Evolutionary conservation across 352 stramenopile species (phyloP), one percentile per base, ranked within the genome.

Genomic region (Pythium aristosporum): DNA sequence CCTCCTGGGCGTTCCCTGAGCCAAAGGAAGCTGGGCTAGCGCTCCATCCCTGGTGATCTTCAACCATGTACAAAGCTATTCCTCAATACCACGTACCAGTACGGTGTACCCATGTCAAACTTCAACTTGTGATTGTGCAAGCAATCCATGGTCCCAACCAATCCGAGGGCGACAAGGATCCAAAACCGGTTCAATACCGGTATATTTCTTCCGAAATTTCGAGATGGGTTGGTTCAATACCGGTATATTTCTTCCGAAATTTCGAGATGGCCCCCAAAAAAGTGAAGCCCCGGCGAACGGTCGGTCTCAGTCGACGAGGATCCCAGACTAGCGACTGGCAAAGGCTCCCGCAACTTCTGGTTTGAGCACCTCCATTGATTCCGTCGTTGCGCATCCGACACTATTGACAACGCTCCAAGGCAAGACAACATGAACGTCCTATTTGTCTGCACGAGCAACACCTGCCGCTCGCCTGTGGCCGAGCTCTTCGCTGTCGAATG

Each of bases 371-470:
- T 3, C 34, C 34, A 13, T 39, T 39, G 25, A 30, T 30, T 30
- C 5, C 5, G 25, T 30, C 34, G 34, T 39, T 51, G 20, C 21
- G 25, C 20, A 8, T 21, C 7, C 6, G 11, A n/a, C 42, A 25
- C 52, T 49, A 23, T 59, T 21, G 52, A 47, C 16, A 59, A 49
- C 51, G 21, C 7, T 28, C 25, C 5, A 15, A 25, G 48, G 4
- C 5, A 61, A 28, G 44, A 21, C 21, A 54, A 3, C 13, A 91
- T 91, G 82, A 86, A 91, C 69, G 74, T 94, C 32, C 67, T 94
- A 54, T 94, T 94, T 47, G 83, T 92, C 49, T 94, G 85, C 73
- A 91, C 85, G 36, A 92, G 85, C 72, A 94, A 94, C 71, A 92
- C 83, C 56, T 92, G 83, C 62, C 81, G 85, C 39, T 94, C 85